A percentile compares a stretch with the other conserved stretches of the same genome.
These are phyloP conservation scores for Wickerhamomyces queroliae DNA, from an alignment of 805 yeast species.

Conservation along the genomic window DNA sequence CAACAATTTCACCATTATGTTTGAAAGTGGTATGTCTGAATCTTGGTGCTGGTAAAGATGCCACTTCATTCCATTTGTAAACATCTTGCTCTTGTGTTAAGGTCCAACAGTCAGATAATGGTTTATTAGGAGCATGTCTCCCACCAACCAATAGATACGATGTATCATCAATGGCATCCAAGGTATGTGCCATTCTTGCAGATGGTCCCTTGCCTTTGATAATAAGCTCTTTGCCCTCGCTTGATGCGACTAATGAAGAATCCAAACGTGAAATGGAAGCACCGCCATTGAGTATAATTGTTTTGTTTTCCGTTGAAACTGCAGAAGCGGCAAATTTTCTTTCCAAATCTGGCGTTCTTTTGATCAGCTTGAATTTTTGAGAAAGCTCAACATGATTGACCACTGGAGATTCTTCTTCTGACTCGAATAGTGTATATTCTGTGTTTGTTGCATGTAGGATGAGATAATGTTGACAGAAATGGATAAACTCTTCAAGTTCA, in stretches of 20 bases:
- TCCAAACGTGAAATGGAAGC: constrained; percentile 23
- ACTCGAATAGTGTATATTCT: constrained; percentile 2
- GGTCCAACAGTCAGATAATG: constrained; percentile 39
- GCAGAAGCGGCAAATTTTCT: constrained; percentile 11
- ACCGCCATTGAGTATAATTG: constrained; percentile 30
- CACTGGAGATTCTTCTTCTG: neutral
- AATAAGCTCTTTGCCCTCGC: constrained; percentile 5
- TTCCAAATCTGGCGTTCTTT: constrained; percentile 5
- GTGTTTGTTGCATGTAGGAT: constrained; percentile 57
- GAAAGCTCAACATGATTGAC: neutral
- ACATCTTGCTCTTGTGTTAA: constrained; percentile 12
- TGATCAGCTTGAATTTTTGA: neutral
- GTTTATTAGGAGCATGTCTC: constrained; percentile 50
- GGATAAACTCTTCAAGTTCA: constrained; percentile 76
- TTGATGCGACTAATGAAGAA: constrained; percentile 6
- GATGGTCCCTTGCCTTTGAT: constrained; percentile 13
- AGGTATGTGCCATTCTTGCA: constrained; percentile 56
- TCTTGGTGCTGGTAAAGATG: constrained; percentile 38
- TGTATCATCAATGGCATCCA: constrained; percentile 28
- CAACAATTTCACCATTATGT: constrained; percentile 27
- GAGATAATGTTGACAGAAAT: constrained; percentile 72
- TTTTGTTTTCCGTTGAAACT: constrained; percentile 2
- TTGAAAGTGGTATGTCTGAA: constrained; percentile 44
- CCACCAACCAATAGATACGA: constrained; percentile 55
- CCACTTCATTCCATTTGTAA: constrained; percentile 34